These are phyloP conservation scores for Nannizziopsis arthrosporioides DNA, from an alignment of 2,329 filamentous ascomycete genomes.

Conservation along the genomic window DNA sequence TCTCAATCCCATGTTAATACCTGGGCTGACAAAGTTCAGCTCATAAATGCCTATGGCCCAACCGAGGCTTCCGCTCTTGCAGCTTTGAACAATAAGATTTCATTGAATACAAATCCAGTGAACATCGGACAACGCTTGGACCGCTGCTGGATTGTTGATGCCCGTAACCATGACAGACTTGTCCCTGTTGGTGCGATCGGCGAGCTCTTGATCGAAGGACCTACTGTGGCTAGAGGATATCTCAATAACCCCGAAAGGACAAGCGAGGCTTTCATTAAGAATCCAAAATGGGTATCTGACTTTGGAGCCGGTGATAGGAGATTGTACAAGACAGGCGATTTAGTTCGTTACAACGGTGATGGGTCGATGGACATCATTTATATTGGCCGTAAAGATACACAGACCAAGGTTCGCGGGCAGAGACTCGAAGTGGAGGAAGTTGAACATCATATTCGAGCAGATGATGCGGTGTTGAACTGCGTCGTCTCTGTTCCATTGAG, in stretches of 20 bases:
- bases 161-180: slow-evolving; percentile 25
- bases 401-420: slow-evolving; percentile 23
- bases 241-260: slow-evolving; percentile 20
- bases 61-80: slow-evolving; percentile 29
- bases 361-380: slow-evolving; percentile 20
- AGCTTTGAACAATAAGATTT: slow-evolving; percentile 21
- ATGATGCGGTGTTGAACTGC: slow-evolving; percentile 8
- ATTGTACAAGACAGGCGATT: slow-evolving; percentile 23
- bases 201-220: slow-evolving; percentile 33
- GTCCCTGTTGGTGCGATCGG: slow-evolving; percentile 31
- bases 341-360: slow-evolving; percentile 18
- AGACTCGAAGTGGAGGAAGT: slow-evolving; percentile 22
- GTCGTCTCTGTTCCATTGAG: slow-evolving; percentile 10
- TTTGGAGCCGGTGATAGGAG: not conserved
- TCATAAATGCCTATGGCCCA: slow-evolving; percentile 33
- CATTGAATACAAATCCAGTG: slow-evolving; percentile 20
- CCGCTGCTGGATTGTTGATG: slow-evolving; percentile 30
- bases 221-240: slow-evolving; percentile 22
- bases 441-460: slow-evolving; percentile 17
- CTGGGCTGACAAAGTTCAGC: slow-evolving; percentile 27
- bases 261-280: slow-evolving; percentile 18
- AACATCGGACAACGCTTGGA: slow-evolving; percentile 27
- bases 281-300: slow-evolving; percentile 16
- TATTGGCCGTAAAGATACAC: slow-evolving; percentile 21
- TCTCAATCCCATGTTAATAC: slow-evolving; percentile 20